Percentiles rank a stretch among this genome's conserved stretches.
Evolutionary conservation across 331 rosid genomes (phyloP).

Genomic region (Prunus yedoensis): DNA sequence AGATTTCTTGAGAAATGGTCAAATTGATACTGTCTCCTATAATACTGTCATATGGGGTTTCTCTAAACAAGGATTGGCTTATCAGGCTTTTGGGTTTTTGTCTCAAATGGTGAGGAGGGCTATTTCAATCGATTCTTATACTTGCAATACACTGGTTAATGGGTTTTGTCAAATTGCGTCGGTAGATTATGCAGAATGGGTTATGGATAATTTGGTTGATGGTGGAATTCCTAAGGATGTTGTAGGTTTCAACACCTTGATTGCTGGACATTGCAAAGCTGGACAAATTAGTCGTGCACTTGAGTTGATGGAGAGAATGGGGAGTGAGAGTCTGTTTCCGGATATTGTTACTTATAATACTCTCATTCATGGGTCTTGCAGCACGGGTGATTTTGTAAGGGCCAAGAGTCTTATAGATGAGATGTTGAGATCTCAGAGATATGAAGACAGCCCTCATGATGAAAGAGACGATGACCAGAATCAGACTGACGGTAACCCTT

Average conservation of each 20-base stretch:
- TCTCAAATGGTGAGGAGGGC: conserved; percentile 73
- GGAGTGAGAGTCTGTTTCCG: conserved; percentile 35
- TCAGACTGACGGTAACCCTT: conserved; percentile 16
- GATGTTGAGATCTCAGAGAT: conserved; percentile 35
- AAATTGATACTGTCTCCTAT: conserved; percentile 57
- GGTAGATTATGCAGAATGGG: conserved; percentile 58
- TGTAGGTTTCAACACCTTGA: conserved; percentile 54
- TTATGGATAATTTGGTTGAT: conserved; percentile 49
- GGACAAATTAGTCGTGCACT: conserved; percentile 55
- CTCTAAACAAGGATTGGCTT: conserved; percentile 54
- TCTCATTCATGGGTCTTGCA: conserved; percentile 62
- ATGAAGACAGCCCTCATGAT: conserved; percentile 20
- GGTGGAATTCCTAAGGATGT: conserved; percentile 51
- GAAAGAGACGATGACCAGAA: conserved; percentile 22
- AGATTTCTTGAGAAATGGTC: conserved; percentile 43
- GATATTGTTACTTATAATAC: conserved; percentile 70
- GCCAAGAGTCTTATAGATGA: conserved; percentile 49
- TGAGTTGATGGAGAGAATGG: conserved; percentile 44
- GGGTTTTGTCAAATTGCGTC: conserved; percentile 65
- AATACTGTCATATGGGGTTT: conserved; percentile 77
- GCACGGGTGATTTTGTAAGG: conserved; percentile 43
- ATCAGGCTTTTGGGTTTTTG: conserved; percentile 65
- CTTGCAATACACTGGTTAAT: conserved; percentile 57
- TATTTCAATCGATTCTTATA: conserved; percentile 47
- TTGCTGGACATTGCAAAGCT: conserved; percentile 62